Evolutionary conservation across 1,284 basidiomycete species (phyloP).

Genomic region (Lignosus rhinocerotis): DNA sequence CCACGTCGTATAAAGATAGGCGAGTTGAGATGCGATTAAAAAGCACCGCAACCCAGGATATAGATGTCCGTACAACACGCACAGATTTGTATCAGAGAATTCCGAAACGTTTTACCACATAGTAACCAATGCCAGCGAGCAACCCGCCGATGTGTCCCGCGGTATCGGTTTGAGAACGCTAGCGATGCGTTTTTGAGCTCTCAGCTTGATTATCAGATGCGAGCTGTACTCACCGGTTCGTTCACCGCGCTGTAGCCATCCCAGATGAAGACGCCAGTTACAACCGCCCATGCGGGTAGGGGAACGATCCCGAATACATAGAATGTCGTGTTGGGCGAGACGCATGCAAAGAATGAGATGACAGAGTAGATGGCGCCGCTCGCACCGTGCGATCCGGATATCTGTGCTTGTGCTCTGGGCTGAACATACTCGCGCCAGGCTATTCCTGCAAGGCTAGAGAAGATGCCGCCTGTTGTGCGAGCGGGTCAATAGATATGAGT

Average conservation of each 20-base stretch:
- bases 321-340: slow-evolving; percentile 69
- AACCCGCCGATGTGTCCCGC: slow-evolving; percentile 83
- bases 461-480: slow-evolving; percentile 56
- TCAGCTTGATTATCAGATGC: slow-evolving; percentile 23
- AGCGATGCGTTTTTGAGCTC: slow-evolving; percentile 3
- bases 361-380: slow-evolving; percentile 82
- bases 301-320: slow-evolving; percentile 84
- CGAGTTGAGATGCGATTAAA: not conserved
- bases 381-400: slow-evolving; percentile 61
- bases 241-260: slow-evolving; percentile 54
- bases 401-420: not conserved
- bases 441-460: slow-evolving; percentile 62
- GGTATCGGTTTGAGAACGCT: slow-evolving; percentile 59
- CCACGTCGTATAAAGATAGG: no score
- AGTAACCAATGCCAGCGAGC: slow-evolving; percentile 68
- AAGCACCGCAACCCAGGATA: not conserved
- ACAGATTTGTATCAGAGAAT: slow-evolving; percentile 18
- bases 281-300: slow-evolving; percentile 79
- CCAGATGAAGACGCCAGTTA: slow-evolving; percentile 74
- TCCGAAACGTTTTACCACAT: slow-evolving; percentile 25
- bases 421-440: slow-evolving; percentile 45
- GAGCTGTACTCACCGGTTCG: slow-evolving; percentile 41
- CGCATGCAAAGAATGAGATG: slow-evolving; percentile 70
- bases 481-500: not conserved
- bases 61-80: not conserved